Percentiles rank a stretch among this genome's conserved stretches.
Conservation (phyloP, 2,329 filamentous ascomycete species). For the Pseudovirgaria hyperparasitica region DNA sequence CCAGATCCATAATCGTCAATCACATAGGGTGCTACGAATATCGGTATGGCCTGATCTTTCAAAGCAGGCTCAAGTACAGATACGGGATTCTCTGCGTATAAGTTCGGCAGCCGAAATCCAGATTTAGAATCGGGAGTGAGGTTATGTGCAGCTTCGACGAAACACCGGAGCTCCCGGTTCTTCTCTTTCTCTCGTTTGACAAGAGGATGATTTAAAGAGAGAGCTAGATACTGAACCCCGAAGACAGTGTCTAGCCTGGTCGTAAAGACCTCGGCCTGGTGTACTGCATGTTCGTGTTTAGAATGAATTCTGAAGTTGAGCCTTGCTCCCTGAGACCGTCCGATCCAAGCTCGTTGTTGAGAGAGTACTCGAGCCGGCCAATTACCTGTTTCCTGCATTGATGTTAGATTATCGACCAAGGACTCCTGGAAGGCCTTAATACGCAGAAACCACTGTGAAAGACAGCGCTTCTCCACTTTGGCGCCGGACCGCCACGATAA, state of each 20-base stretch:
- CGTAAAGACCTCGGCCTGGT: conserved; percentile 62
- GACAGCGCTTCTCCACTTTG: conserved; percentile 62
- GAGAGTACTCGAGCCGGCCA: conserved; percentile 77
- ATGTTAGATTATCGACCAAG: conserved; percentile 57
- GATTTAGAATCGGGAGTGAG: conserved; percentile 44
- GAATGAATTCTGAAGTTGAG: conserved; percentile 55
- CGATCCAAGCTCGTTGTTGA: conserved; percentile 84
- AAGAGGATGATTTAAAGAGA: conserved; percentile 61
- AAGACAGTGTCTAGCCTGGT: conserved; percentile 79
- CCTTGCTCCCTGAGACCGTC: conserved; percentile 60
- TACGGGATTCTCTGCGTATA: conserved; percentile 29
- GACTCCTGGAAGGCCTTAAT: conserved; percentile 69
- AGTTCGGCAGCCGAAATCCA: conserved; percentile 51
- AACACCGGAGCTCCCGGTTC: conserved; percentile 51
- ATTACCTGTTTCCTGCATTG: conserved; percentile 45
- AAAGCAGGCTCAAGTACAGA: conserved; percentile 29
- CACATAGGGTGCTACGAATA: conserved; percentile 78
- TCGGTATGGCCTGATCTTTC: conserved; percentile 48
- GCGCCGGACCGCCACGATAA: conserved; percentile 80
- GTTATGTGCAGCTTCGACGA: conserved; percentile 45
- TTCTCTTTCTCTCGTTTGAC: conserved; percentile 47
- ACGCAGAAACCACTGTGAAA: conserved; percentile 84
- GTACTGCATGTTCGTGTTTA: conserved; percentile 22
- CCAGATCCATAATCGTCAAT: conserved; percentile 76
- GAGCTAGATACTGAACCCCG: conserved; percentile 72